Evolutionary conservation across 441 rosid species (phyloP), one percentile per base, ranked within the genome.

Genomic region (Metrosideros polymorpha): DNA sequence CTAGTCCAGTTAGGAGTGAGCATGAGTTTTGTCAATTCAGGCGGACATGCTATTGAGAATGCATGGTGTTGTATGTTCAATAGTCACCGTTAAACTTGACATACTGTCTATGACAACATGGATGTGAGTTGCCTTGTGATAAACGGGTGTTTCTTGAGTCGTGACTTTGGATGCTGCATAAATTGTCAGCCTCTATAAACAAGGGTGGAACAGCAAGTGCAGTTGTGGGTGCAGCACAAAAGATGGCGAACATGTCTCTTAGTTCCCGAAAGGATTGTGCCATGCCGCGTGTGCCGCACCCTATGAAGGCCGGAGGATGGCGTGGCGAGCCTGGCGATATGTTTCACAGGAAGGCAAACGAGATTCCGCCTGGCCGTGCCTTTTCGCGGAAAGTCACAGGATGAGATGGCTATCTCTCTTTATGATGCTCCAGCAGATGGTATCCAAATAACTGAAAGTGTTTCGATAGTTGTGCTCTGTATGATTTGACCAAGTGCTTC

Each of bases 291-390:
- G 89, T 89, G 87, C 93, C 92, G 2, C 93, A 92, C 2, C 89
- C 93, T 29, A 98, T 98, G 96, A 95, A 93, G 89, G 96, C 98
- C 10, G 98, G 97, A 27, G 95, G 89, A 56, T 95, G 96, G 98
- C 88, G 88, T 6, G 90, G 90, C 42, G 95, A 87, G 83, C 92
- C 92, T n/a, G 93, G 92, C 45, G 83, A 39, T 43, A 94, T 90
- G 86, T 94, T 94, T 12, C 89, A 93, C 82, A 92, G 96, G 82
- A 87, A 91, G 51, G 94, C 92, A 85, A 95, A 91, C 2, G 75
- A n/a, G 66, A 85, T 92, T 61, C 92, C 89, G 82, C 86, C 93
- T 77, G 92, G 92, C 66, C 91, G 93, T 86, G 91, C 87, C 25
- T 92, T 90, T 86, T 50, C 90, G 4, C 87, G 98, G 89, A 97